phyloP scores from a whole-genome alignment of 192 early-diverging fungal species.

The Ramicandelaber brevisporus region DNA sequence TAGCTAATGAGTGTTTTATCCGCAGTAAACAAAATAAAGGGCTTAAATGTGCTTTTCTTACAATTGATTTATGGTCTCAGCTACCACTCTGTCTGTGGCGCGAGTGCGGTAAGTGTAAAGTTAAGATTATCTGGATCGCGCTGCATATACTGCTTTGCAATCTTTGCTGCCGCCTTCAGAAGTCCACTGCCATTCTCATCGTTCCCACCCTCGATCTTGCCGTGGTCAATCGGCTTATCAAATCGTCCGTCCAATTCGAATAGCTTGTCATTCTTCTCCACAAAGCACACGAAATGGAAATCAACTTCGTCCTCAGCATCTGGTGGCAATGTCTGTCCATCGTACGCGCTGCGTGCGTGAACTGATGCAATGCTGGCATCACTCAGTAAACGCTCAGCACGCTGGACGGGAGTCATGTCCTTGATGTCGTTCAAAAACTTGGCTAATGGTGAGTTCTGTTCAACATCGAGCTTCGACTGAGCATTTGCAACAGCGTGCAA shows the following conservation, averaged over 20 bases:
- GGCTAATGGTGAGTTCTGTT: constrained; percentile 26
- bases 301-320: constrained; percentile 46
- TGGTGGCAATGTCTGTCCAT: constrained; percentile 45
- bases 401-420: constrained; percentile 35
- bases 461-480: constrained; percentile 17
- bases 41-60: not conserved
- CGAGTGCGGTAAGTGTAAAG: constrained; percentile 35
- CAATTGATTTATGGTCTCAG: constrained; percentile 6
- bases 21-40: not conserved
- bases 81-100: constrained; percentile 6
- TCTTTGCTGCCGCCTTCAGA: constrained; percentile 17
- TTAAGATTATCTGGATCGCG: constrained; percentile 34
- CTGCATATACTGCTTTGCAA: constrained; percentile 35
- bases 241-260: constrained; percentile 80
- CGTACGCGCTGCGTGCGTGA: constrained; percentile 21
- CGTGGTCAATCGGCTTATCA: constrained; percentile 63
- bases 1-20: no score
- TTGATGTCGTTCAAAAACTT: constrained; percentile 34
- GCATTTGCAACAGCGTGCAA: constrained; percentile 71
- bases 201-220: constrained; percentile 28
- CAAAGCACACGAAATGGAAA: constrained; percentile 74
- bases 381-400: constrained; percentile 43
- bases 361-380: constrained; percentile 22
- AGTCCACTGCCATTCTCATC: constrained; percentile 7
- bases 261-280: constrained; percentile 41